phyloP scores from a whole-genome alignment of 2,329 filamentous ascomycete species.

The Hysterium pulicare region DNA sequence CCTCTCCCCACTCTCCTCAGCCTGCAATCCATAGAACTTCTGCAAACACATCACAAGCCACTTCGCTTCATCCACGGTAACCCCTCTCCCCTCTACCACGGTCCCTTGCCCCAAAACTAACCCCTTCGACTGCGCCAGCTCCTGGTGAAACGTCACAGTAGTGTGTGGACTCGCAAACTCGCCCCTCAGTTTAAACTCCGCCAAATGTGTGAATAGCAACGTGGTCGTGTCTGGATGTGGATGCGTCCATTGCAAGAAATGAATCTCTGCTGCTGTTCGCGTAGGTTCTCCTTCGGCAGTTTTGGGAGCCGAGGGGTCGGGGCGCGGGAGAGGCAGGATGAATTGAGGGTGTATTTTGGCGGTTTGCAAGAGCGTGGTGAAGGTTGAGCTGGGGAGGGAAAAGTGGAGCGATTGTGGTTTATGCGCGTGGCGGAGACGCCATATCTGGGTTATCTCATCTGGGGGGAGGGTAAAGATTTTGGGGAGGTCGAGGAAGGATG shows the following conservation, averaged over 20 bases:
- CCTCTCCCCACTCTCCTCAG: conserved; percentile 56
- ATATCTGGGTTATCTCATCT: conserved; percentile 82
- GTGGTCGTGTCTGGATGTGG: conserved; percentile 59
- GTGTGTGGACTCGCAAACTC: conserved; percentile 92
- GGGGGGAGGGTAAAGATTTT: conserved; percentile 71
- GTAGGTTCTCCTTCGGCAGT: conserved; percentile 35
- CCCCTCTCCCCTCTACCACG: conserved; percentile 71
- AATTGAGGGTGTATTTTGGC: conserved; percentile 81
- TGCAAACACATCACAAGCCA: conserved; percentile 92
- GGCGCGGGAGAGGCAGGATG: conserved; percentile 78
- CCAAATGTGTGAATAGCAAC: conserved; percentile 88
- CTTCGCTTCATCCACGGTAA: conserved; percentile 76
- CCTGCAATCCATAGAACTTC: conserved; percentile 76
- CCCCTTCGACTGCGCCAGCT: conserved; percentile 70
- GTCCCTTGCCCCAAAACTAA: conserved; percentile 83
- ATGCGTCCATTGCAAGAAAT: conserved; percentile 96
- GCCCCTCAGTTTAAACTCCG: conserved; percentile 86
- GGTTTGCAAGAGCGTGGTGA: conserved; percentile 65
- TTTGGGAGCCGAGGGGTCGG: conserved; percentile 22
- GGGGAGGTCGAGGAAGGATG: conserved; percentile 71
- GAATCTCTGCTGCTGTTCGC: conserved; percentile 72
- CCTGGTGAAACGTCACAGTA: conserved; percentile 85
- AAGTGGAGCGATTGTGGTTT: conserved; percentile 79
- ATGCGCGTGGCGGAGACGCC: conserved; percentile 80
- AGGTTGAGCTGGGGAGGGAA: conserved; percentile 70